Percentiles rank a stretch among this genome's conserved stretches.
Conservation (phyloP, 2,329 filamentous ascomycete genomes). For the Cercospora berteroae region DNA sequence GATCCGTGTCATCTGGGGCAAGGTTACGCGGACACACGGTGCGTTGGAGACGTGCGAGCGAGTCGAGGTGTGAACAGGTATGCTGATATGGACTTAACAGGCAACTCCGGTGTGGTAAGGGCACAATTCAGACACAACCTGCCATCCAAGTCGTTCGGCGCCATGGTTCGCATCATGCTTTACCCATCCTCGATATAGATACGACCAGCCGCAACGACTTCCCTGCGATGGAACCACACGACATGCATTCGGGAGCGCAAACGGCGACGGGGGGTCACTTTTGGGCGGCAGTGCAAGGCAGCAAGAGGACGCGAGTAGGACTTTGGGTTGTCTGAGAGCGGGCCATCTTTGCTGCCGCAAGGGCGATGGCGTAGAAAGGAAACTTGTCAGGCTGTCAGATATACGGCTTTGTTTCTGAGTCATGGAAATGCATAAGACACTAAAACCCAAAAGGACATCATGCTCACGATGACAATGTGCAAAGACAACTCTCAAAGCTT, state of each 20-base stretch:
- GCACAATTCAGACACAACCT: conserved; percentile 97
- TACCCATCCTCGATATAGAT: conserved; percentile 43
- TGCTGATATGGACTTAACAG: conserved; percentile 47
- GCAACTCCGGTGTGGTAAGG: conserved; percentile 97
- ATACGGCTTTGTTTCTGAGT: conserved; percentile 13
- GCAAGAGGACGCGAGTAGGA: conserved; percentile 11
- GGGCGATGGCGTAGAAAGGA: conserved; percentile 14
- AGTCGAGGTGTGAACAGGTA: neutral
- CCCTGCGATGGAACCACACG: conserved; percentile 9
- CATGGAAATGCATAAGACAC: conserved; percentile 18
- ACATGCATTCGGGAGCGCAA: conserved; percentile 14
- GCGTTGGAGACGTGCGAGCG: conserved; percentile 37
- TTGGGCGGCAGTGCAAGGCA: conserved; percentile 10
- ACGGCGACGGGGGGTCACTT: conserved; percentile 3
- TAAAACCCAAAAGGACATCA: conserved; percentile 9
- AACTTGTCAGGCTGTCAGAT: conserved; percentile 10
- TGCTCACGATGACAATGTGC: conserved; percentile 4
- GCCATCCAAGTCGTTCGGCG: conserved; percentile 93
- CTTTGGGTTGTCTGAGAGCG: conserved; percentile 8
- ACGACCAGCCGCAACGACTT: conserved; percentile 16
- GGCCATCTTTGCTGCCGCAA: conserved; percentile 4
- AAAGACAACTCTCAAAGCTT: neutral
- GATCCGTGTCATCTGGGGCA: conserved; percentile 98
- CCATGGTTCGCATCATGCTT: conserved; percentile 42
- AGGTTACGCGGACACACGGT: conserved; percentile 95